phyloP scores from a whole-genome alignment of 2,329 filamentous ascomycete species.

The Aspergillus sclerotialis region DNA sequence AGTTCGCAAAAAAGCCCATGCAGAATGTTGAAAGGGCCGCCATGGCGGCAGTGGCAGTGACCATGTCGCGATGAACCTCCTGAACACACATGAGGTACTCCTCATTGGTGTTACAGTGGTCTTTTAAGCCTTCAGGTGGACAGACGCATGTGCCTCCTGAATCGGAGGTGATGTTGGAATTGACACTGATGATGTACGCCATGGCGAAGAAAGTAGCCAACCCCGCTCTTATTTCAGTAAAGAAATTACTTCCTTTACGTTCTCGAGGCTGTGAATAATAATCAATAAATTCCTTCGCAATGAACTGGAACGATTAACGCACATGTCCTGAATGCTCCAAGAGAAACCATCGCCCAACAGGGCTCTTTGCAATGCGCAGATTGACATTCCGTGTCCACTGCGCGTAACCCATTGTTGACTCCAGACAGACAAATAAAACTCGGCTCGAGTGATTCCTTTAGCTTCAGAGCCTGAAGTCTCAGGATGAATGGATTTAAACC shows the following conservation, averaged over 20 bases:
- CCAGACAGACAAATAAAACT: no score
- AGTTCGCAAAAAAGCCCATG: constrained; percentile 76
- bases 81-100: constrained; percentile 41
- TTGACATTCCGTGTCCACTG: constrained; percentile 22
- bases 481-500: constrained; percentile 6
- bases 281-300: background rate
- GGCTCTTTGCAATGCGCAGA: constrained; percentile 52
- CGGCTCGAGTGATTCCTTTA: no score
- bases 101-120: constrained; percentile 42
- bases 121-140: constrained; percentile 37
- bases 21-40: constrained; percentile 70
- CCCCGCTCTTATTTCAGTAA: constrained; percentile 77
- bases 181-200: constrained; percentile 67
- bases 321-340: constrained; percentile 79
- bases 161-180: constrained; percentile 66
- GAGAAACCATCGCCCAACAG: constrained; percentile 66
- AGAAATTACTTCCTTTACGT: constrained; percentile 68
- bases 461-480: constrained; percentile 10
- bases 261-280: constrained; percentile 51
- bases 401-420: constrained; percentile 7
- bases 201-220: constrained; percentile 73
- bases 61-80: constrained; percentile 66
- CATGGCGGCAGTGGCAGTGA: constrained; percentile 80
- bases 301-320: constrained; percentile 33
- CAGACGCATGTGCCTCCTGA: constrained; percentile 73